Evolutionary conservation across 2,329 filamentous ascomycete genomes (phyloP), one percentile per base, ranked within the genome.

Genomic region (Neopestalotiopsis sp.): DNA sequence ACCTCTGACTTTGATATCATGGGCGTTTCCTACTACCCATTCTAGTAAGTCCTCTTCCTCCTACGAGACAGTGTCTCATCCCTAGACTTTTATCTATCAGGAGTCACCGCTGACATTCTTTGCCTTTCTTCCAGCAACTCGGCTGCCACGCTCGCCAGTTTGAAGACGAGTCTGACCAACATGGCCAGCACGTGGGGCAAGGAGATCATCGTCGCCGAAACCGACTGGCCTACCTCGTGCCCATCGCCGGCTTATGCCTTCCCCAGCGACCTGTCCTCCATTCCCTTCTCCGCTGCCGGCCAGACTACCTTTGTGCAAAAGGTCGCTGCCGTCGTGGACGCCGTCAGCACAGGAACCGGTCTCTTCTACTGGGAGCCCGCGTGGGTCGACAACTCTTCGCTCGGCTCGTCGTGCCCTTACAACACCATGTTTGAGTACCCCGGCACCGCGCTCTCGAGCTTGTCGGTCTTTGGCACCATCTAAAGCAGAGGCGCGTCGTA

Each of bases 351-450:
- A 1, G 90, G 90, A 0, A 78, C 82, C 34, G 92, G 91, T 0
- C 59, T 94, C 7, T 93, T 91, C 71, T 94, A 93, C 73, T 94
- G 91, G 91, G 91, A 94, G 77, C 91, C 91, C 0, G 89, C 88
- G 0, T 94, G 90, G 90, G 82, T 93, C 71, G 83, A 89, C 57
- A 93, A 92, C 78, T 85, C 87, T 12, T 86, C 79, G 0, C 78
- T 93, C 65, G 91, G 91, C 1, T 91, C 89, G 20, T 90, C 89
- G 57, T 92, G 91, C 75, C 81, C 82, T 20, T 88, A 89, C 73
- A 92, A 91, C 78, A 82, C 89, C 59, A 84, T 92, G 84, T 89
- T 92, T 66, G 81, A 84, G 68, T 84, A 82, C 71, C 82, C 82
- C 2, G 86, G 89, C 3, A 83, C 82, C 67, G 88, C 85, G 4